Percentiles rank a stretch among this genome's conserved stretches.
Conservation (phyloP, 2,329 filamentous ascomycete genomes). For the Colletotrichum coccodes region DNA sequence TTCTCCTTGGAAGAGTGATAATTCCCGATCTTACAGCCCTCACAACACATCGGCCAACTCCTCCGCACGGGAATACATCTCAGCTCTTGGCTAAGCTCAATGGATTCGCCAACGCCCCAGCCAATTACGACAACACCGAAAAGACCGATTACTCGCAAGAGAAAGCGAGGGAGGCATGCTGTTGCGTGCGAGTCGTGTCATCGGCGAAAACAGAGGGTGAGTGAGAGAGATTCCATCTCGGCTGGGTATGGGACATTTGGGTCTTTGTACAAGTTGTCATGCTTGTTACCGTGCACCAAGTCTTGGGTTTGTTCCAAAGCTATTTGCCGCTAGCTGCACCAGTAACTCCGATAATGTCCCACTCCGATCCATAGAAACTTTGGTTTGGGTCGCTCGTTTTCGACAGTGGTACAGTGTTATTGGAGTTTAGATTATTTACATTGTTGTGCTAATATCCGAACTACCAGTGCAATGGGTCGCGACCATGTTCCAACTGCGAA, state of each 20-base stretch:
- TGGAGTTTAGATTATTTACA: neutral
- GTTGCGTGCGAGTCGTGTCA: conserved; percentile 32
- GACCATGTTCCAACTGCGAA: conserved; percentile 29
- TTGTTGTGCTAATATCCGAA: neutral
- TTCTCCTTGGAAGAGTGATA: neutral
- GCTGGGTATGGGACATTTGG: neutral
- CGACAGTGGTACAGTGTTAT: neutral
- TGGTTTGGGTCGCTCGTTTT: too few relatives aligned
- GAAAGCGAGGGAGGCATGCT: conserved; percentile 27
- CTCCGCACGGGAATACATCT: neutral
- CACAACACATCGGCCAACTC: neutral
- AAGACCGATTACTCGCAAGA: conserved; percentile 18
- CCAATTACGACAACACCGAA: neutral
- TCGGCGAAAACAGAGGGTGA: conserved; percentile 30
- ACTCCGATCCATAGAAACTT: neutral
- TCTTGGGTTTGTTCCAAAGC: neutral
- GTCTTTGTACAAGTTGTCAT: neutral
- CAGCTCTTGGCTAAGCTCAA: neutral
- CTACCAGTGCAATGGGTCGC: conserved; percentile 24
- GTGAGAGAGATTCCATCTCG: neutral
- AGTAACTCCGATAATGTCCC: neutral
- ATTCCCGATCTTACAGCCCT: conserved; percentile 21
- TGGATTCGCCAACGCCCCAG: conserved; percentile 9
- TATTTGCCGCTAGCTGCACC: neutral
- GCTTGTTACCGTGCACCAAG: neutral